phyloP scores from a whole-genome alignment of 495 filamentous ascomycete species.

The Chaetomidium leptoderma region DNA sequence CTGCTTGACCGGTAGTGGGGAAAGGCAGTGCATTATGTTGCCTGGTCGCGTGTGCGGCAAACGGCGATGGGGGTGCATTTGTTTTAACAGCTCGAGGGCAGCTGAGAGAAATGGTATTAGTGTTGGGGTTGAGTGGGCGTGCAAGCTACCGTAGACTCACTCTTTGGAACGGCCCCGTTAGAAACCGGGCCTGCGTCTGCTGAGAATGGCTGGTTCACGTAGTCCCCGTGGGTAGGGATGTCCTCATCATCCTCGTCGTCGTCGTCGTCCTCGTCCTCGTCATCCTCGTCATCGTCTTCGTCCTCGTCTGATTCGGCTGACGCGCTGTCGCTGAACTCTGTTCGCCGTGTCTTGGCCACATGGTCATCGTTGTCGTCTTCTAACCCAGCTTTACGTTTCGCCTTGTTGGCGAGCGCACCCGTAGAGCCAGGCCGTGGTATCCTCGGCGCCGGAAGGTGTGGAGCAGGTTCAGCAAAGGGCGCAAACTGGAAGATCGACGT shows the following conservation, averaged over 20 bases:
- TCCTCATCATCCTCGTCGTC: neutral
- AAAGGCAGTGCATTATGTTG: too few relatives aligned
- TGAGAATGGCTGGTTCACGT: neutral
- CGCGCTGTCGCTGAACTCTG: neutral
- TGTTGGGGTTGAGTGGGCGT: neutral
- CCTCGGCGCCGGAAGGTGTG: too few relatives aligned
- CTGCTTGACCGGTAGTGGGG: constrained; percentile 1
- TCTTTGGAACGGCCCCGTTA: neutral
- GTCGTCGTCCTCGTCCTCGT: neutral
- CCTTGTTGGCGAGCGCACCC: too few relatives aligned
- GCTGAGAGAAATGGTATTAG: neutral
- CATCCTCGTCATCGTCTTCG: neutral
- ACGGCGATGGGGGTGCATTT: constrained; percentile 6
- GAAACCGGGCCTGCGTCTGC: neutral
- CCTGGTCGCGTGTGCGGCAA: neutral
- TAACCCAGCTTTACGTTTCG: neutral
- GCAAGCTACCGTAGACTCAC: neutral
- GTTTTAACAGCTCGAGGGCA: constrained; percentile 5
- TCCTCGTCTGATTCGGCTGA: neutral
- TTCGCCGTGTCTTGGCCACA: neutral
- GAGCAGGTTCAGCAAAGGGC: too few relatives aligned
- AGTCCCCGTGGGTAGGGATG: neutral
- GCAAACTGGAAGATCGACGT: too few relatives aligned
- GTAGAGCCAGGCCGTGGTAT: too few relatives aligned
- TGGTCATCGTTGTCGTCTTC: neutral